phyloP scores from a whole-genome alignment of 495 filamentous ascomycete genomes.

The Barbatosphaeria neglecta region DNA sequence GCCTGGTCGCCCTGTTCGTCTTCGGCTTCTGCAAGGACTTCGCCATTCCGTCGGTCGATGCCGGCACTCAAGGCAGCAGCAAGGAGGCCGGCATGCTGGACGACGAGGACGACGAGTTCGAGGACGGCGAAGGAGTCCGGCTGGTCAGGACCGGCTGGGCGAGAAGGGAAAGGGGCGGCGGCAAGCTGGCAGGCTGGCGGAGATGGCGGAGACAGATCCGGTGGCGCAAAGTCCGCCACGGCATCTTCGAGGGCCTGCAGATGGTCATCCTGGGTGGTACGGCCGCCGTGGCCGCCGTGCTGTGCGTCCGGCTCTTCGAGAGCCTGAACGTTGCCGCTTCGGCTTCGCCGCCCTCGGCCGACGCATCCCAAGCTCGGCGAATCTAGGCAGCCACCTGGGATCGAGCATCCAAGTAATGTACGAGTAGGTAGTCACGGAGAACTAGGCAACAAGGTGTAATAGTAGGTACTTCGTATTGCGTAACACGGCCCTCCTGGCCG shows the following conservation, averaged over 20 bases:
- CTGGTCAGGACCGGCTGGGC: no score
- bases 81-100: constrained; percentile 25
- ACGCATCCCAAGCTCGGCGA: no score
- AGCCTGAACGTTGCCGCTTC: constrained; percentile 5
- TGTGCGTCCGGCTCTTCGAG: constrained; percentile 38
- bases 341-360: no score
- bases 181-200: constrained; percentile 10
- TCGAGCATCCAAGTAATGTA: no score
- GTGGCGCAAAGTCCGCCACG: not conserved
- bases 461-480: no score
- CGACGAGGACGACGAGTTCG: no score
- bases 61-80: constrained; percentile 1
- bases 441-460: no score
- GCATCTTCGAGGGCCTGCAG: constrained; percentile 34
- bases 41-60: constrained; percentile 25
- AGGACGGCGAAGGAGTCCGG: no score
- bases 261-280: constrained; percentile 55
- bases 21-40: constrained; percentile 65
- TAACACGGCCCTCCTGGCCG: no score
- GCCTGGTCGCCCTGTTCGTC: constrained; percentile 55
- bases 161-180: no score
- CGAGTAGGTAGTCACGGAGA: no score
- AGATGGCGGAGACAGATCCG: constrained; percentile 1
- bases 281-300: constrained; percentile 52
- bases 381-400: no score